These are phyloP conservation scores for Scheffersomyces segobiensis DNA, from an alignment of 1,139 yeast species.

Conservation along the genomic window DNA sequence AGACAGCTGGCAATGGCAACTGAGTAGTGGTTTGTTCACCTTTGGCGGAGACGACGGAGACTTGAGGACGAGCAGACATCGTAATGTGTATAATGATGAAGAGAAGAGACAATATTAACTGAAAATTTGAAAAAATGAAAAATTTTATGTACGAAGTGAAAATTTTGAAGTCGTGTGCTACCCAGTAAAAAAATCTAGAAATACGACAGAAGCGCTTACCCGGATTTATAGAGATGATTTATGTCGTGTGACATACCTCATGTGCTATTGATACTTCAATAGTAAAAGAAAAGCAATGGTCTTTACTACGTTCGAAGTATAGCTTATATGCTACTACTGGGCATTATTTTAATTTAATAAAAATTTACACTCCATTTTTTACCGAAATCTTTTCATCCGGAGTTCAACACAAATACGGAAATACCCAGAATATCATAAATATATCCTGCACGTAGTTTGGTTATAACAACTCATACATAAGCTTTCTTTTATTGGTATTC, in stretches of 20 bases:
- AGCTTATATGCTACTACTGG: not conserved
- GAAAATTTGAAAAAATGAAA: conserved; percentile 8
- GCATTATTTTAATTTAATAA: not conserved
- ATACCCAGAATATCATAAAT: not conserved
- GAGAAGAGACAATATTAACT: conserved; percentile 14
- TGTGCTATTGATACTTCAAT: not conserved
- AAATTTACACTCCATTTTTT: too few species aligned
- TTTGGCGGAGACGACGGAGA: conserved; percentile 85
- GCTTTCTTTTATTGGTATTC: not conserved
- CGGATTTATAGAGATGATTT: not conserved
- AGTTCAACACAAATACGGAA: not conserved
- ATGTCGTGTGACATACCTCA: not conserved
- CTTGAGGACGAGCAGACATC: conserved; percentile 93
- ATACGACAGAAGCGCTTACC: not conserved
- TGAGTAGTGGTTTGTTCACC: conserved; percentile 87
- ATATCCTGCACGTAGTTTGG: not conserved
- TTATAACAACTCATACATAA: not conserved
- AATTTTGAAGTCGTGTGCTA: conserved; percentile 2
- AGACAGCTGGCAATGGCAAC: conserved; percentile 96
- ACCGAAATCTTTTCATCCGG: not conserved
- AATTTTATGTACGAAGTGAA: conserved; percentile 10
- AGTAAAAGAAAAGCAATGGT: not conserved
- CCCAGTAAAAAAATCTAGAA: not conserved
- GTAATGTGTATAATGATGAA: conserved; percentile 27
- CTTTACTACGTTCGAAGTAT: not conserved